Evolutionary conservation across 2,329 filamentous ascomycete genomes (phyloP).

Genomic region (Aspergillus melleus): DNA sequence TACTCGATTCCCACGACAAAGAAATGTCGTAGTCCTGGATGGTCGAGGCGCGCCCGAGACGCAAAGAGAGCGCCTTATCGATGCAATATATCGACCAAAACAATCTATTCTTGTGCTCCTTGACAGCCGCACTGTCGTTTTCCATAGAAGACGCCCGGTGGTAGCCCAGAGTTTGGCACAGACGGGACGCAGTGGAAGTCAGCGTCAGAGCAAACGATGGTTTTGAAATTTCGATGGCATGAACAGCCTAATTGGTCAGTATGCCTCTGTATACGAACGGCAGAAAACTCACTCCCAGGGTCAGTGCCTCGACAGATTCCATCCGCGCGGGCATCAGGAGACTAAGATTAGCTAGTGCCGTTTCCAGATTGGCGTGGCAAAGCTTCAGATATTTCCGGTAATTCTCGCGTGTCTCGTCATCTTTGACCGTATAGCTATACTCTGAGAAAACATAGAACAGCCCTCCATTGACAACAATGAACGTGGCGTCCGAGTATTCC

Average conservation of each 20-base stretch:
- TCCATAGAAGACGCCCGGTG: conserved; percentile 44
- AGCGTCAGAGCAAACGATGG: conserved; percentile 67
- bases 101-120: conserved; percentile 40
- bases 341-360: conserved; percentile 49
- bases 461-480: conserved; percentile 41
- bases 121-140: conserved; percentile 18
- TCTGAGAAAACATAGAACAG: conserved; percentile 42
- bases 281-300: conserved; percentile 53
- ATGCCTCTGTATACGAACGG: background rate
- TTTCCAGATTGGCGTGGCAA: conserved; percentile 48
- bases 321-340: conserved; percentile 57
- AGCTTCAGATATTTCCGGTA: conserved; percentile 31
- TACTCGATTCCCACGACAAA: conserved; percentile 34
- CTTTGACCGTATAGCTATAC: conserved; percentile 20
- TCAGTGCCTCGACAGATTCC: conserved; percentile 59
- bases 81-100: conserved; percentile 63
- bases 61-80: conserved; percentile 59
- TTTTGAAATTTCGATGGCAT: conserved; percentile 62
- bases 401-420: conserved; percentile 23
- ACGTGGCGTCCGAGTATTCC: conserved; percentile 41
- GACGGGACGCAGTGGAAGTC: conserved; percentile 57
- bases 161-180: conserved; percentile 64
- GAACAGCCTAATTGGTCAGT: conserved; percentile 50
- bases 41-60: conserved; percentile 58
- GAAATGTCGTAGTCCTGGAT: conserved; percentile 63